Percentiles rank a stretch among this genome's conserved stretches.
These are phyloP conservation scores for Oehlia diaphana DNA, from an alignment of 192 early-diverging fungal species.

Conservation along the genomic window DNA sequence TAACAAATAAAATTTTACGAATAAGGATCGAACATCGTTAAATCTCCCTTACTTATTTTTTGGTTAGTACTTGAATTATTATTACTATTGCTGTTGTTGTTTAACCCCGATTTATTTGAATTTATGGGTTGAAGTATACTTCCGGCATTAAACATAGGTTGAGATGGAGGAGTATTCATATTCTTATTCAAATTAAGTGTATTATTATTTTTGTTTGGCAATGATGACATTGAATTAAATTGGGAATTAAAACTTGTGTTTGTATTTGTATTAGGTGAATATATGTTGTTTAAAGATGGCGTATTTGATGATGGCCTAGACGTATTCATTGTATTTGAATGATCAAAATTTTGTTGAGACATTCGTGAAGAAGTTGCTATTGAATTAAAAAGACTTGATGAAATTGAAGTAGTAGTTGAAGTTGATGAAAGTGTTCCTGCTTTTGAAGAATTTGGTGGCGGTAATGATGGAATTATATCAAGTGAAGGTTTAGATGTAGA, in stretches of 20 bases:
- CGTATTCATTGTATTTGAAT: not conserved
- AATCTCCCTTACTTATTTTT: conserved; percentile 8
- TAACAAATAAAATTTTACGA: not conserved
- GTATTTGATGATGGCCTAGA: not conserved
- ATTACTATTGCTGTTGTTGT: not conserved
- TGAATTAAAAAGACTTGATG: not conserved
- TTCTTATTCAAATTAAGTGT: not conserved
- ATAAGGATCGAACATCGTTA: conserved; percentile 20
- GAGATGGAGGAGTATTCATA: not conserved
- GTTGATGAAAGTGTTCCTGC: not conserved
- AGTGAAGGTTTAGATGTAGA: not conserved
- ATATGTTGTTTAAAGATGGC: not conserved
- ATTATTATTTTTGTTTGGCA: not conserved
- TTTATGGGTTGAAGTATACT: conserved; percentile 3
- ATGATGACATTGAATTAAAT: not conserved
- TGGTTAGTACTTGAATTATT: not conserved
- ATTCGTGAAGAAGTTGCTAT: not conserved
- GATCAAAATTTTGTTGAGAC: not conserved
- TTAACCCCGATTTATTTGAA: not conserved
- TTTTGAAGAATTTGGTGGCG: conserved; percentile 2
- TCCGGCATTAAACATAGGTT: not conserved
- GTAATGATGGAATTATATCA: not conserved
- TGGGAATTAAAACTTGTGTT: not conserved
- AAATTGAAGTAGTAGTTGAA: not conserved
- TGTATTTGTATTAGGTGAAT: too few relatives aligned